Percentiles rank a stretch among this genome's conserved stretches.
phyloP scores from a whole-genome alignment of 2,329 filamentous ascomycete species.

The Aspergillus candidus region DNA sequence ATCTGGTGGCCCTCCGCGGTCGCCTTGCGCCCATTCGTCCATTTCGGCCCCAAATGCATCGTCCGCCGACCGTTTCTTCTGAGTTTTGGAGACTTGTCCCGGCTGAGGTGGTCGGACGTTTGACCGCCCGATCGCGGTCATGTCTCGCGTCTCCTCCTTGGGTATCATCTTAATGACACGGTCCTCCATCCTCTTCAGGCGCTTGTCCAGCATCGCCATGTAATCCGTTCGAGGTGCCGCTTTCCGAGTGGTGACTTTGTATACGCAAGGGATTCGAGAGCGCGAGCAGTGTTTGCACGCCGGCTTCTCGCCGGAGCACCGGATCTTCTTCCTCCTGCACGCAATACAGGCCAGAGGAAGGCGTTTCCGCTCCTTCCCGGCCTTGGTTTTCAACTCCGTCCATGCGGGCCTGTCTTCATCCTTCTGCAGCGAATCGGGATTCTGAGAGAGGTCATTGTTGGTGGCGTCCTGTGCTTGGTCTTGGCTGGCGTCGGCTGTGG shows the following conservation, averaged over 20 bases:
- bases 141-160: constrained; percentile 68
- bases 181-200: constrained; percentile 94
- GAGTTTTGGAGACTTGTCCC: constrained; percentile 51
- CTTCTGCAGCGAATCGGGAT: constrained; percentile 37
- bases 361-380: constrained; percentile 91
- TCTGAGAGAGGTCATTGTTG: constrained; percentile 17
- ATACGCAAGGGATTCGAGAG: constrained; percentile 90
- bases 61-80: constrained; percentile 76
- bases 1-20: constrained; percentile 44
- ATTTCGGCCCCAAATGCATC: constrained; percentile 81
- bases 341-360: constrained; percentile 91
- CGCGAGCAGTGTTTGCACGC: constrained; percentile 93
- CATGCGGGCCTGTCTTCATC: constrained; percentile 55
- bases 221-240: constrained; percentile 93
- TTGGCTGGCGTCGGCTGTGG: constrained; percentile 13
- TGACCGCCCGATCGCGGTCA: constrained; percentile 66
- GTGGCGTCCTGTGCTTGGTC: constrained; percentile 17
- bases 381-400: constrained; percentile 83
- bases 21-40: constrained; percentile 69
- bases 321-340: constrained; percentile 93
- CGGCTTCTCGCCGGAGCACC: constrained; percentile 95
- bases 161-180: constrained; percentile 93
- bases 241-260: constrained; percentile 93
- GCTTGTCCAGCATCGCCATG: constrained; percentile 97
- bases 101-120: constrained; percentile 73